phyloP scores from a whole-genome alignment of 768 basidiomycete species.

The Krasilnikovozyma curviuscula region DNA sequence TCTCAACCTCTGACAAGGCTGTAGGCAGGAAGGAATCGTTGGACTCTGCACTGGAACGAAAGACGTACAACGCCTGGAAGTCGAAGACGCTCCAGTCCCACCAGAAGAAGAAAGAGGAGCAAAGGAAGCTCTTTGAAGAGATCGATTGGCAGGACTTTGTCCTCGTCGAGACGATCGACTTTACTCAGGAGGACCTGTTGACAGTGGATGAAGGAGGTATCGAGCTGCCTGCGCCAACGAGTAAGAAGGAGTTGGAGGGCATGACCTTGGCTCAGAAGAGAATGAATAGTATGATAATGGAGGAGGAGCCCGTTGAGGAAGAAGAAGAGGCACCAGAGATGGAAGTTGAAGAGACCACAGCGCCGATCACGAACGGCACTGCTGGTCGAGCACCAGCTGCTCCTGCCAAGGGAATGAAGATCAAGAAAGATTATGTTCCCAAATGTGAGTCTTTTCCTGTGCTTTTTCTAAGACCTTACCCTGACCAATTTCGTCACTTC shows the following conservation, averaged over 20 bases:
- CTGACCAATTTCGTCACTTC: background rate
- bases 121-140: slow-evolving; percentile 71
- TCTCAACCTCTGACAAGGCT: slow-evolving; percentile 26
- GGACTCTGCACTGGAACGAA: slow-evolving; percentile 74
- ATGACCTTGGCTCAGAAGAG: slow-evolving; percentile 95
- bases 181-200: slow-evolving; percentile 82
- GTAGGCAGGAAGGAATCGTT: slow-evolving; percentile 57
- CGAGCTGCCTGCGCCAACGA: slow-evolving; percentile 93
- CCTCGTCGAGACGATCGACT: slow-evolving; percentile 93
- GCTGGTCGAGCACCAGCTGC: slow-evolving; percentile 60
- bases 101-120: slow-evolving; percentile 57
- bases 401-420: slow-evolving; percentile 59
- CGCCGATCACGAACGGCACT: background rate
- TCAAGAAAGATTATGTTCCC: slow-evolving; percentile 87
- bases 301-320: slow-evolving; percentile 26
- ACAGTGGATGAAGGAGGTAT: too few relatives aligned
- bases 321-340: background rate
- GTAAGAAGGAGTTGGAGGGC: slow-evolving; percentile 76
- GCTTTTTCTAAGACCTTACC: background rate
- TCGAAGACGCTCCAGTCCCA: too few relatives aligned
- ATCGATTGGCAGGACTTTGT: slow-evolving; percentile 99
- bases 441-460: slow-evolving; percentile 42
- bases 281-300: slow-evolving; percentile 94
- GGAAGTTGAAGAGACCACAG: slow-evolving; percentile 1
- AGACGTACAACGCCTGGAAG: slow-evolving; percentile 59